Evolutionary conservation across 352 stramenopile genomes (phyloP), one percentile per base, ranked within the genome.

Genomic region (Globisporangium yorkense): DNA sequence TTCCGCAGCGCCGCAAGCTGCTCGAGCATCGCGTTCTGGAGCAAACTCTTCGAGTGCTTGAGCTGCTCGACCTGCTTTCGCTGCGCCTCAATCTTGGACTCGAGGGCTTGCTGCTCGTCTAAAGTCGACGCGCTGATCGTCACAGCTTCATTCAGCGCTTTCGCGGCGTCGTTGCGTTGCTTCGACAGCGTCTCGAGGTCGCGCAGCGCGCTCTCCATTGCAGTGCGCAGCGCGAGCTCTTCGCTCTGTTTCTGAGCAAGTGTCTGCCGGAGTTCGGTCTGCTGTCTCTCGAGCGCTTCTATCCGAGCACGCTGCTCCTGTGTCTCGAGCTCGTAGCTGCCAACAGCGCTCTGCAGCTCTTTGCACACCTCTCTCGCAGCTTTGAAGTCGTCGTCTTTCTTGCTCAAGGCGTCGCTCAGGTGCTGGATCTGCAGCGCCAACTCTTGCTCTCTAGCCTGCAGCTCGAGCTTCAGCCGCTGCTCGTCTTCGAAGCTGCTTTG

Each of bases 11-110:
- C 78, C 9, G 85, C 68, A 16, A 94, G 67, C 49, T 94, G 84
- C 55, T 92, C 83, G 13, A 94, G 67, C 82, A 93, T 92, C 35
- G 83, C 81, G 41, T 88, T 90, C 45, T 94, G 82, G 24, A 92
- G 46, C 59, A 90, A 50, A 10, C 72, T 84, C 58, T 94, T 94
- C 35, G 84, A 74, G 29, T 70, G 72, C 55, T 89, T 89, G 24
- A 94, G 70, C 57, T 90, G 83, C 41, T 89, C 79, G 10, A 94
- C 68, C 35, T 92, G 84, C 61, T 72, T 64, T 18, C 76, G 74
- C 55, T 94, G 84, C 2, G 56, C 70, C 54, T 85, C 75, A 3
- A 94, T 58, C 57, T 84, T 75, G 15, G 52, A 56, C 8, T 87
- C 77, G 8, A 94, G 65, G 3, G 69, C 63, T 48, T 92, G 80